Conservation (phyloP, 1,284 basidiomycete species). For the Leccinum glutinopallens region DNA sequence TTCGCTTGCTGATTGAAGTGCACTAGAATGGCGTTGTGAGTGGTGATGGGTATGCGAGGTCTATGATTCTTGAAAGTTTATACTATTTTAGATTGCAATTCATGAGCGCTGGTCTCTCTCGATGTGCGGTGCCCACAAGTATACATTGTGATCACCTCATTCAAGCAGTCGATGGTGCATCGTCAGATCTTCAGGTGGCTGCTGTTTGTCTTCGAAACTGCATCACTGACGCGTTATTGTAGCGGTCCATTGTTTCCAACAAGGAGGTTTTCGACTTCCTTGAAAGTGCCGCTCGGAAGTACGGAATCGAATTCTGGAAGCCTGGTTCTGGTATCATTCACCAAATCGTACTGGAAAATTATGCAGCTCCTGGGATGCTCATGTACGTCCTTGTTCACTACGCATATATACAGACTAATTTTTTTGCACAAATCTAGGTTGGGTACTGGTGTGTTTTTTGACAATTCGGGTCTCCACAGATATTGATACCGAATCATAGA, state of each 20-base stretch:
- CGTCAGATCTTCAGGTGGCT: slow-evolving; percentile 75
- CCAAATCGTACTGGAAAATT: slow-evolving; percentile 98
- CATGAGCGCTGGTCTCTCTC: slow-evolving; percentile 92
- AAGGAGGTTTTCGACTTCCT: slow-evolving; percentile 99
- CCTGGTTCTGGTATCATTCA: slow-evolving; percentile 97
- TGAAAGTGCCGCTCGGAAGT: slow-evolving; percentile 92
- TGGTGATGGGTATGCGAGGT: background rate
- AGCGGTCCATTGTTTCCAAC: slow-evolving; percentile 88
- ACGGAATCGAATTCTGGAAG: slow-evolving; percentile 95
- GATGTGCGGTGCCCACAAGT: slow-evolving; percentile 83
- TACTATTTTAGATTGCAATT: slow-evolving; percentile 80
- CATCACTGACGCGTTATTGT: slow-evolving; percentile 11
- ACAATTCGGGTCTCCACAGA: background rate
- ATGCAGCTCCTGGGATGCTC: slow-evolving; percentile 87
- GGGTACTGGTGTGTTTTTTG: slow-evolving; percentile 60
- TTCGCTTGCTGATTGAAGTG: slow-evolving; percentile 17
- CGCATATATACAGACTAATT: slow-evolving; percentile 19
- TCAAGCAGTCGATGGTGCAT: slow-evolving; percentile 85
- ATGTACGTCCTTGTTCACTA: slow-evolving; percentile 52
- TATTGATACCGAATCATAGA: slow-evolving; percentile 51
- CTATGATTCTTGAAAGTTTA: slow-evolving; percentile 15
- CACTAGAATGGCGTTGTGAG: slow-evolving; percentile 77
- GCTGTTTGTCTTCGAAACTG: slow-evolving; percentile 3
- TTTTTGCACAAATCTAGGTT: slow-evolving; percentile 50
- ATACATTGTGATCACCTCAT: slow-evolving; percentile 99